Evolutionary conservation across 116 monocot genomes (phyloP), one percentile per base, ranked within the genome.

Genomic region (Dioscorea cayenensis): DNA sequence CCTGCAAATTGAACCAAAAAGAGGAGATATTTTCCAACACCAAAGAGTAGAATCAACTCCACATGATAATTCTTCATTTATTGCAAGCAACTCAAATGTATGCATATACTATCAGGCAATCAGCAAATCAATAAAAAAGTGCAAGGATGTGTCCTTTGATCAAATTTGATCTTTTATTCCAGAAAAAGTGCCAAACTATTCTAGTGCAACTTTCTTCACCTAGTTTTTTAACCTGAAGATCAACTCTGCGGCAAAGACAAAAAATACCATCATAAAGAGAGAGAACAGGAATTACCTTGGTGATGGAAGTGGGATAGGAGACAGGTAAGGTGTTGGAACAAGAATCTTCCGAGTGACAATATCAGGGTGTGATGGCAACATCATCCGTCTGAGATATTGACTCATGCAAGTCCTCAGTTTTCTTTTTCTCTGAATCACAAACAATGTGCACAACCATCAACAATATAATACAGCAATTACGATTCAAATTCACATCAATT

Each of bases 1-100:
- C 77, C 96, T 96, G 79, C 65, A 74, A 32, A 73, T 68, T 19
- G 22, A 68, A 25, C 67, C n/a, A 21, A 63, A 32, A 71, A 48
- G 16, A 28, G 17, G 43, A 43, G 43, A 43, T 43, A 43, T 43
- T 43, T 9, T 12, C 43, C 43, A 3, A 43, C 43, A 43, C 1
- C 43, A 43, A 3, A 43, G 6, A 43, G 1, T 43, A 43, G 12
- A 43, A 43, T 43, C 12, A 43, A 43, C 6, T 43, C 43, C 12
- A 43, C 43, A 43, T 10, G 43, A 43, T 43, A 10, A 43, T 43
- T 6, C 43, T 43, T 21, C 21, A 19, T 59, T 59, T 2, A 19
- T 59, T 21, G 5, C 18, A 16, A 1, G 21, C 59, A 59, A 16
- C 59, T 59, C 17, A 17, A 19, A 3, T 59, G 17, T 0, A 59